These are phyloP conservation scores for Penicillium sp. DNA, from an alignment of 2,329 filamentous ascomycete species.

Conservation along the genomic window DNA sequence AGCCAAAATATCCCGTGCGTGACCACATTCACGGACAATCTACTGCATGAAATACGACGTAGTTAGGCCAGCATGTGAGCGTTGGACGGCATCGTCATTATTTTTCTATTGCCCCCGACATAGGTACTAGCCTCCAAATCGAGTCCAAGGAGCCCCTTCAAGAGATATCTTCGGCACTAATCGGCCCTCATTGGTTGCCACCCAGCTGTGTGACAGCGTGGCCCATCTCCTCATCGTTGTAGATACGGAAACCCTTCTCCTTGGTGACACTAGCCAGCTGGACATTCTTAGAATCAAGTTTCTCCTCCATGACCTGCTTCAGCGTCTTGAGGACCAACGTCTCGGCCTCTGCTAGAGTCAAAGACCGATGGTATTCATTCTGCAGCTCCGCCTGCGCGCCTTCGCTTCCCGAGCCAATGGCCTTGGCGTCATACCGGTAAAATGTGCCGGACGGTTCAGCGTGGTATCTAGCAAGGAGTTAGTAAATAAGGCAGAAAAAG, in stretches of 20 bases:
- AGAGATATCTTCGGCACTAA: slow-evolving; percentile 10
- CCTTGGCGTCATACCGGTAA: slow-evolving; percentile 98
- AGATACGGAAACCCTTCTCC: slow-evolving; percentile 97
- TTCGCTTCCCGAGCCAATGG: slow-evolving; percentile 93
- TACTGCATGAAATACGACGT: not conserved
- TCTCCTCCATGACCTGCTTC: slow-evolving; percentile 99
- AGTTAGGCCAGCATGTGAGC: slow-evolving; percentile 8
- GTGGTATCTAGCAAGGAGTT: slow-evolving; percentile 59
- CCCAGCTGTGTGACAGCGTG: slow-evolving; percentile 67
- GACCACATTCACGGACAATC: not conserved
- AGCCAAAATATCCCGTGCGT: not conserved
- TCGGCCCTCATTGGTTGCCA: slow-evolving; percentile 34
- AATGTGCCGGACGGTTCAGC: slow-evolving; percentile 97
- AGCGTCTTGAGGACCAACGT: slow-evolving; percentile 92
- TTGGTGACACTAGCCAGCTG: slow-evolving; percentile 96
- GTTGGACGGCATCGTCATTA: slow-evolving; percentile 21
- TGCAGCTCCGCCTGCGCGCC: slow-evolving; percentile 95
- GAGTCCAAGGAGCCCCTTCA: slow-evolving; percentile 9
- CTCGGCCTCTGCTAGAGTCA: slow-evolving; percentile 87
- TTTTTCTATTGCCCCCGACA: slow-evolving; percentile 25
- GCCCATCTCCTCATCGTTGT: slow-evolving; percentile 95
- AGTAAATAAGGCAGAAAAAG: not conserved
- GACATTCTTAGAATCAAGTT: slow-evolving; percentile 96
- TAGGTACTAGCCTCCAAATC: slow-evolving; percentile 13
- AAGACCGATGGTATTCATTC: slow-evolving; percentile 97